Percentiles rank a stretch among this genome's conserved stretches.
Evolutionary conservation across 352 stramenopile species (phyloP).

Genomic region (Phytophthora niederhauseri): DNA sequence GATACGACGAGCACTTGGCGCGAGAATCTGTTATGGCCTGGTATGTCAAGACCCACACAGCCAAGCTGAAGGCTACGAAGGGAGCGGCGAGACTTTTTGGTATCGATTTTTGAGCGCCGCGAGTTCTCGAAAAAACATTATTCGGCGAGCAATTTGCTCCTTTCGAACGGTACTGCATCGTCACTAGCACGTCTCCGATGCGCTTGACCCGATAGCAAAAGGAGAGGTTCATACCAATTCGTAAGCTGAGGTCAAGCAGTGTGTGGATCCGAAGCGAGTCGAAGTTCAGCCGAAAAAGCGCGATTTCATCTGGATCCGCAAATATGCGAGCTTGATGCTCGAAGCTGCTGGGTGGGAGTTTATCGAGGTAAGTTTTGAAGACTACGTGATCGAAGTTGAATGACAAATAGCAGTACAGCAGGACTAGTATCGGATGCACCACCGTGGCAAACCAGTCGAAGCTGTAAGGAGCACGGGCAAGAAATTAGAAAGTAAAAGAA

Average conservation of each 20-base stretch:
- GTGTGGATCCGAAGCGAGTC: conserved; percentile 31
- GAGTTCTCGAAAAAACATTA: too few relatives aligned
- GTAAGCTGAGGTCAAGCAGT: conserved; percentile 17
- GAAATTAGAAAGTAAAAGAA: too few relatives aligned
- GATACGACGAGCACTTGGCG: background rate
- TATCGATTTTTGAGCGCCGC: background rate
- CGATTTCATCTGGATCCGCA: conserved; percentile 21
- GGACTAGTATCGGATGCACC: conserved; percentile 19
- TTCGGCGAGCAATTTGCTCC: too few relatives aligned
- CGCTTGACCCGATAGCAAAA: conserved; percentile 27
- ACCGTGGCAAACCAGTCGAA: conserved; percentile 31
- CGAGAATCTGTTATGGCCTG: conserved; percentile 5
- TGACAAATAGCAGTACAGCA: conserved; percentile 18
- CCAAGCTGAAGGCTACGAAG: conserved; percentile 8
- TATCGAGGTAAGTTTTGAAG: conserved; percentile 8
- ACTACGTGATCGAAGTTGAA: conserved; percentile 28
- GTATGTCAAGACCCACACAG: background rate
- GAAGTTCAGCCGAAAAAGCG: conserved; percentile 25
- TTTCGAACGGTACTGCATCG: background rate
- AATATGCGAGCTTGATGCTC: conserved; percentile 18
- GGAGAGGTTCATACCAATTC: conserved; percentile 21
- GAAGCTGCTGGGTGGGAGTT: conserved; percentile 19
- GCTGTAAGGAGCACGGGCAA: background rate
- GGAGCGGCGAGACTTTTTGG: conserved; percentile 6
- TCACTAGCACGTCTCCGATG: conserved; percentile 7